A percentile compares a stretch with the other conserved stretches of the same genome.
Conservation (phyloP, 192 early-diverging fungal species). For the Podila verticillata region DNA sequence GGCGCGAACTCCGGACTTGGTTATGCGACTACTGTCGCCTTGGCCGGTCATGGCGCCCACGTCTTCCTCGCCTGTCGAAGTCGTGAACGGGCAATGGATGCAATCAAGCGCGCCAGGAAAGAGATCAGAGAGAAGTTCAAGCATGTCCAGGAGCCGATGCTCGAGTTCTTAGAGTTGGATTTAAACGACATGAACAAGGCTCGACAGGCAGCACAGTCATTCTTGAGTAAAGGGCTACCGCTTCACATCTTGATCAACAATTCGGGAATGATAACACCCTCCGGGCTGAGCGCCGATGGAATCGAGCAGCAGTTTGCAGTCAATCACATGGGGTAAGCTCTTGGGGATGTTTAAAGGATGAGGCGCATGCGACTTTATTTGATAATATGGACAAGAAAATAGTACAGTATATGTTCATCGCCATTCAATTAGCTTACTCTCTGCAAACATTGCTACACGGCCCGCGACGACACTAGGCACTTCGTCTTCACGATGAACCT, state of each 20-base stretch:
- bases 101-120: conserved; percentile 1
- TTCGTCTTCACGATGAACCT: no score
- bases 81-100: neutral
- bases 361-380: no score
- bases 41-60: conserved; percentile 29
- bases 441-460: no score
- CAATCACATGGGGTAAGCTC: conserved; percentile 64
- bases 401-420: no score
- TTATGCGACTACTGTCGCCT: conserved; percentile 22
- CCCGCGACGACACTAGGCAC: no score
- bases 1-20: conserved; percentile 55
- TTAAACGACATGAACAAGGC: conserved; percentile 17
- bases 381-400: no score
- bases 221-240: conserved; percentile 40
- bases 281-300: conserved; percentile 38
- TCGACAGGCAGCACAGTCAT: conserved; percentile 30
- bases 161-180: conserved; percentile 49
- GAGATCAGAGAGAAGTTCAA: conserved; percentile 27
- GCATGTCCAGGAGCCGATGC: conserved; percentile 4
- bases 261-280: conserved; percentile 43
- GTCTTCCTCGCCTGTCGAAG: conserved; percentile 35
- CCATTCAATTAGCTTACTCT: no score
- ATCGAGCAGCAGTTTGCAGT: conserved; percentile 57
- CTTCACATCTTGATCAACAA: conserved; percentile 60
- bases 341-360: no score